Base-by-base conservation (phyloP, 2,329 filamentous ascomycete species). In the Calonectria henricotiae region DNA sequence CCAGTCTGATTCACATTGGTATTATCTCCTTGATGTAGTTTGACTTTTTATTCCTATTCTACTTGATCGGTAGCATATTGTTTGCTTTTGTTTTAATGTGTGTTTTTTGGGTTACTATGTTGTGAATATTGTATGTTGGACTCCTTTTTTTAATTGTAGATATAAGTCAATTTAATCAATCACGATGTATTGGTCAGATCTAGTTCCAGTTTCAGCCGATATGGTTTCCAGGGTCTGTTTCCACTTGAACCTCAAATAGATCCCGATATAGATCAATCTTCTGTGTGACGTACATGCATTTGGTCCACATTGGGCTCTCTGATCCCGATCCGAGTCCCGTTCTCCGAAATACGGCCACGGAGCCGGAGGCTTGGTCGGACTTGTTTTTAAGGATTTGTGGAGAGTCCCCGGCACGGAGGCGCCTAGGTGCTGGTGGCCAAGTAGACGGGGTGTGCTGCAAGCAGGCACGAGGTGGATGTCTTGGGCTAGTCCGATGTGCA, bases 281-380 rank as follows among this genome's bases (percentile, higher is more conserved):
- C 23, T 41, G 63, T 76, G 74, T 76, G 74, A 75, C 72, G 70
- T 74, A 70, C 20, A 75, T 69, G 44, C 61, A 71, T 64, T 44
- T 68, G 75, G 70, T 75, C 75, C 75, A 76, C 74, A 76, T 72
- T 71, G 46, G 35, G 62, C 43, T 63, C 60, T 70, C 74, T 54
- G 32, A 66, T 47, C 35, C 55, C 63, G 65, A 64, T 66, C 65
- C 55, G 67, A 73, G 70, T 68, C 69, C n/a, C 6, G 12, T 75
- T 67, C 71, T 75, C 74, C 47, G 64, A 72, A 46, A 17, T 49
- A 25, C 44, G 60, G 37, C 43, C 37, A 66, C 74, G 73, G 74
- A 71, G 63, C 68, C 69, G 73, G 54, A 58, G 65, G 69, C 51
- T 65, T 67, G 30, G 4, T 51, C 55, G 65, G 51, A 25, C 17